phyloP scores from a whole-genome alignment of 2,329 filamentous ascomycete genomes.

The Aspergillus ochraceoroseus region DNA sequence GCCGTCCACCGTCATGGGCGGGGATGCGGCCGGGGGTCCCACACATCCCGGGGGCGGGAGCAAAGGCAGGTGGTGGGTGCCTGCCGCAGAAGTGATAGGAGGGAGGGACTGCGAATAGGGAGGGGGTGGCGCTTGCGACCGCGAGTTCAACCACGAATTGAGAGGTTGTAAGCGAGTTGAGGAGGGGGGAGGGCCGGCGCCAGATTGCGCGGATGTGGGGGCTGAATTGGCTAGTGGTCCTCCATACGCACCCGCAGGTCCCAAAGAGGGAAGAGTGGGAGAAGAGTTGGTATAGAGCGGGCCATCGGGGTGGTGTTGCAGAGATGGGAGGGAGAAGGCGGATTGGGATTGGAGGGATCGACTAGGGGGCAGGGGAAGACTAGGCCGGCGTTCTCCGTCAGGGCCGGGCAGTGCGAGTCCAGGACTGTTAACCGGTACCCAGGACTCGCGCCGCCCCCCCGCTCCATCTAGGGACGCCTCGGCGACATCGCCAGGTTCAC shows the following conservation, averaged over 20 bases:
- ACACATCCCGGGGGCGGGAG: conserved; percentile 36
- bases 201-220: conserved; percentile 29
- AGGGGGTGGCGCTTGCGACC: conserved; percentile 29
- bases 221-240: conserved; percentile 18
- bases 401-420: conserved; percentile 30
- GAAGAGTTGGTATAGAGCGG: conserved; percentile 30
- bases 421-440: conserved; percentile 40
- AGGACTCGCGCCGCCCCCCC: conserved; percentile 38
- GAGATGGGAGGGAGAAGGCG: conserved; percentile 16
- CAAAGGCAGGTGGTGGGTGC: conserved; percentile 32
- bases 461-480: conserved; percentile 32
- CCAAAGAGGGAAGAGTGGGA: conserved; percentile 32
- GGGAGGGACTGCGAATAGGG: conserved; percentile 40
- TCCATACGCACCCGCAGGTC: conserved; percentile 22
- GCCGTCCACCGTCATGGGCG: conserved; percentile 31
- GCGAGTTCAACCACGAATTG: conserved; percentile 37
- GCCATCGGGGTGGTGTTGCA: conserved; percentile 35
- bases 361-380: conserved; percentile 36
- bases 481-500: conserved; percentile 33
- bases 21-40: conserved; percentile 28
- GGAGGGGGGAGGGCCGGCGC: conserved; percentile 22
- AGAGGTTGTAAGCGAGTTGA: conserved; percentile 39
- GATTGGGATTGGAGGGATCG: conserved; percentile 27
- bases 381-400: conserved; percentile 37
- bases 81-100: conserved; percentile 33